Evolutionary conservation across 441 rosid genomes (phyloP).

Genomic region (Corymbia calophylla): DNA sequence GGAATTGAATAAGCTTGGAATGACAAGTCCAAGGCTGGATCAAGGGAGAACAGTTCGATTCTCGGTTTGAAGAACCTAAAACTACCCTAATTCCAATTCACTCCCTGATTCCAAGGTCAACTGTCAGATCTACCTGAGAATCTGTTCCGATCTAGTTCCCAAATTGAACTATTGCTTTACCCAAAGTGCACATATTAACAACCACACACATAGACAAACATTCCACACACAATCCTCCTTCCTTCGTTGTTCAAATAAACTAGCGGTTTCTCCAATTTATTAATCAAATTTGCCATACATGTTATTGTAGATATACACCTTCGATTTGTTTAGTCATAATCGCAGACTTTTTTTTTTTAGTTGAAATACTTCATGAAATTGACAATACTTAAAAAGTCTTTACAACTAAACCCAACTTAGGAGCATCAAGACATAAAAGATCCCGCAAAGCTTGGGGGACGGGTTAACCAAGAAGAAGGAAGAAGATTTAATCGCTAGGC

Average conservation of each 20-base stretch:
- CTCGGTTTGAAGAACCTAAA: neutral
- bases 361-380: too few relatives aligned
- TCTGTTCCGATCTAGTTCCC: neutral
- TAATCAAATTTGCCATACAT: neutral
- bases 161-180: neutral
- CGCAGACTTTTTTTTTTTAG: neutral
- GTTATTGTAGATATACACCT: neutral
- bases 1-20: neutral
- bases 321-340: neutral
- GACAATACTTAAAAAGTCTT: too few relatives aligned
- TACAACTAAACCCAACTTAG: too few relatives aligned
- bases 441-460: too few relatives aligned
- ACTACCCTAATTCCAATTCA: neutral
- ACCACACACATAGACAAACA: neutral
- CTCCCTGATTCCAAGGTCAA: neutral
- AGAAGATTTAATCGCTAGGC: too few relatives aligned
- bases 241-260: neutral
- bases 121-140: neutral
- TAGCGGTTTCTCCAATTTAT: neutral
- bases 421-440: too few relatives aligned
- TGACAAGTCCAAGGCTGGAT: neutral
- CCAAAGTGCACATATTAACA: neutral
- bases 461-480: too few relatives aligned
- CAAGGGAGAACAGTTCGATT: neutral
- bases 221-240: neutral